Base-by-base conservation (phyloP, 2,329 filamentous ascomycete genomes). In the Magnaporthiopsis rhizophila region DNA sequence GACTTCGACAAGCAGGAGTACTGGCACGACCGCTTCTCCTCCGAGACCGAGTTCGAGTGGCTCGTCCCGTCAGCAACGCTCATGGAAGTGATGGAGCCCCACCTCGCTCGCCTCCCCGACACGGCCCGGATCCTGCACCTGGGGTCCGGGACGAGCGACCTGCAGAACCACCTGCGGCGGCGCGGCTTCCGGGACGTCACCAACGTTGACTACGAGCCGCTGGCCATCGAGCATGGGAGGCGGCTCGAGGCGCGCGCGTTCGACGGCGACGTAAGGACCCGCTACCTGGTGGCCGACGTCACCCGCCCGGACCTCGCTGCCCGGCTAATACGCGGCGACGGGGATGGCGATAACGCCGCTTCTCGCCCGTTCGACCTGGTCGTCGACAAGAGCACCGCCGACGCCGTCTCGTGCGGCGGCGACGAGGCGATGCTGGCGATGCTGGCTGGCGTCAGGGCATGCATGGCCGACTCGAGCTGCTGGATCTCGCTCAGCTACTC, bases 401-500 rank as follows among this genome's bases (percentile, higher is more conserved):
- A 83, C 59, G 80, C 80, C 2, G 71, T 83, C 5, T 76, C 80
- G 0, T 83, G 81, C 58, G 79, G 74, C 18, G 80, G 78, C 7
- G 72, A 73, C 3, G 72, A 70, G 8, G 69, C 74, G 2, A 60
- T 82, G 2, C 66, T 72, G 32, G 67, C 70, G 1, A 81, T 83
- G 79, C 73, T 73, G 5, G 57, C 69, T 12, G 69, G 74, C 1
- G 73, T 83, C 13, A 70, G 69, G 24, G 65, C 66, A 13, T 74
- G 70, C 62, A 70, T 83, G 18, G 70, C 74, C 0, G 32, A 57
- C 3, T 50, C 34, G 24, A 72, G 67, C 5, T 65, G 78, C 18
- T 83, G 81, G 80, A 70, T 83, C 13, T 81, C 79, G 3, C 68
- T 83, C 59, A 83, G 79, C 66, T 82, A 78, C 68, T 83, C 81